These are phyloP conservation scores for Thalia dealbata DNA, from an alignment of 176 grass and related monocot genomes.

Conservation along the genomic window DNA sequence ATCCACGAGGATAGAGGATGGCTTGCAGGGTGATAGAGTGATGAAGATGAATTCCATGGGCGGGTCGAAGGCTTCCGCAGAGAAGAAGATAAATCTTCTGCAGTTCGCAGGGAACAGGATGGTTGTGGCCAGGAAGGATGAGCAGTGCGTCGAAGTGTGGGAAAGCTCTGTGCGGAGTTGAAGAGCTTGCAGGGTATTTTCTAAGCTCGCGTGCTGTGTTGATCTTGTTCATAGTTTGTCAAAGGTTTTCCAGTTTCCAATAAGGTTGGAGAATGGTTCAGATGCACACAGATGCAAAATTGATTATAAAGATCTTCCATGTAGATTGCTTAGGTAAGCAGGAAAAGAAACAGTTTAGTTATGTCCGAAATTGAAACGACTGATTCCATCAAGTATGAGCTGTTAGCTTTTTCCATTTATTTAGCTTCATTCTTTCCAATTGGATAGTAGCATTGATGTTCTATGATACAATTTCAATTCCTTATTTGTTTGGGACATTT, in stretches of 20 bases:
- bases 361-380: too few relatives aligned
- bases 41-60: constrained; percentile 78
- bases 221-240: not conserved
- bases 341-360: too few relatives aligned
- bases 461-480: too few relatives aligned
- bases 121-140: constrained; percentile 47
- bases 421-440: too few relatives aligned
- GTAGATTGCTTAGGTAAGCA: too few relatives aligned
- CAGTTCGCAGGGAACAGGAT: constrained; percentile 77
- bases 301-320: too few relatives aligned
- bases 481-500: too few relatives aligned
- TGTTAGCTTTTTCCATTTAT: too few relatives aligned
- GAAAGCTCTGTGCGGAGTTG: constrained; percentile 27
- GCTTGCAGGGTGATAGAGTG: constrained; percentile 32
- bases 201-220: not conserved
- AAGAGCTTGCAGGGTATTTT: not conserved
- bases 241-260: not conserved
- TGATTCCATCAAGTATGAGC: too few relatives aligned
- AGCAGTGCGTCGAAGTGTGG: constrained; percentile 62
- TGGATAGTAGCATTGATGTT: too few relatives aligned
- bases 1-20: not conserved
- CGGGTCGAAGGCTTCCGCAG: constrained; percentile 24
- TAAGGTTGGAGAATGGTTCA: not conserved
- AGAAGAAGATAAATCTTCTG: constrained; percentile 51
- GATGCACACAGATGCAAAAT: not conserved